phyloP scores from a whole-genome alignment of 768 basidiomycete species.

The Psilocybe sp. region DNA sequence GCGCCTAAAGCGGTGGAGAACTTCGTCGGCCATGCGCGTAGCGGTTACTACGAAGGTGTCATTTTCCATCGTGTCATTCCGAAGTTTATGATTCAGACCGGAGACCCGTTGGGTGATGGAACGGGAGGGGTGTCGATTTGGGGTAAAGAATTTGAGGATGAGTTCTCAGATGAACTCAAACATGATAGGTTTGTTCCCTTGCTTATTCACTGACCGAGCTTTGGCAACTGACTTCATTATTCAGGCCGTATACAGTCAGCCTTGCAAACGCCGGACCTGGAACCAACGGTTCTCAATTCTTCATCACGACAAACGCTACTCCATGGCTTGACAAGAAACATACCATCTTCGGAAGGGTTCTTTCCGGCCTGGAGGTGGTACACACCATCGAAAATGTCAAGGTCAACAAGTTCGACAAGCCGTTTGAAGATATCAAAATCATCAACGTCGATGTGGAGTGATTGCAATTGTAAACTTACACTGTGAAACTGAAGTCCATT shows the following conservation, averaged over 20 bases:
- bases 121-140: constrained; percentile 91
- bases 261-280: constrained; percentile 91
- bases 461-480: background rate
- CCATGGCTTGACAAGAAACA: constrained; percentile 92
- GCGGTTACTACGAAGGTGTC: constrained; percentile 88
- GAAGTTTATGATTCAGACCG: constrained; percentile 99
- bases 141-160: constrained; percentile 90
- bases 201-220: background rate
- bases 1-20: constrained; percentile 97
- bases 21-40: constrained; percentile 89
- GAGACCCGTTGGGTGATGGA: constrained; percentile 92
- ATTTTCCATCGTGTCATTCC: constrained; percentile 97
- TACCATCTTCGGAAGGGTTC: constrained; percentile 89
- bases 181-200: constrained; percentile 70
- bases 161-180: constrained; percentile 84
- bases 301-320: constrained; percentile 93
- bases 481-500: background rate
- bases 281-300: constrained; percentile 97
- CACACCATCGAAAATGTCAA: constrained; percentile 92
- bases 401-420: constrained; percentile 81
- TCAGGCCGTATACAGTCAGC: constrained; percentile 89
- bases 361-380: constrained; percentile 85
- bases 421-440: constrained; percentile 93
- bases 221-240: constrained; percentile 1
- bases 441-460: constrained; percentile 75